Percentiles rank a stretch among this genome's conserved stretches.
phyloP scores from a whole-genome alignment of 2,329 filamentous ascomycete species.

The Ophiostoma perfectum region DNA sequence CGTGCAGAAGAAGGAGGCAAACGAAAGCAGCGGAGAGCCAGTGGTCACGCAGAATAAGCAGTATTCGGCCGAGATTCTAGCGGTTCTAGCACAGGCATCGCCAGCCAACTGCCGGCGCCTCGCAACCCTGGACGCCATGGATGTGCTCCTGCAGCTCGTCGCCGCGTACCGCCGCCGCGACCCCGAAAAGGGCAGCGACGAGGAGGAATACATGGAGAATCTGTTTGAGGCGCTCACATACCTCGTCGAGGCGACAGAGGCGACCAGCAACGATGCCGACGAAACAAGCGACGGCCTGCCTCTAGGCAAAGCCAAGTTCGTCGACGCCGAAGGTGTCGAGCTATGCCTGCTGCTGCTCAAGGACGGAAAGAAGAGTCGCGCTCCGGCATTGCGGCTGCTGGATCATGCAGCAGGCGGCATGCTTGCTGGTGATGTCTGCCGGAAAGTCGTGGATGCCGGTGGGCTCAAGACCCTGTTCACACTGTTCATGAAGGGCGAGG shows the following conservation, averaged over 20 bases:
- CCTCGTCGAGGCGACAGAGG: conserved; percentile 47
- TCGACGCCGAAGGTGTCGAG: conserved; percentile 88
- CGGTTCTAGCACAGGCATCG: conserved; percentile 78
- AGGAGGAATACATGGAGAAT: conserved; percentile 94
- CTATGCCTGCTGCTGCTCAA: conserved; percentile 86
- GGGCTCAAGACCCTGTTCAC: conserved; percentile 82
- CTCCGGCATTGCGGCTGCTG: conserved; percentile 64
- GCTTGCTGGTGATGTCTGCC: conserved; percentile 54
- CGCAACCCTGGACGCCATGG: conserved; percentile 63
- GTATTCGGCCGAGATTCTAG: conserved; percentile 86
- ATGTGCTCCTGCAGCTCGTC: conserved; percentile 74
- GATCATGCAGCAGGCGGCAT: conserved; percentile 67
- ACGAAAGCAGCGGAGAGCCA: conserved; percentile 24
- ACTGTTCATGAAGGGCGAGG: conserved; percentile 73
- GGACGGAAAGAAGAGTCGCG: conserved; percentile 71
- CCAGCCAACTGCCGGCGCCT: conserved; percentile 59
- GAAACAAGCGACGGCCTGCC: not conserved
- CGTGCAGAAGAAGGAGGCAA: conserved; percentile 59
- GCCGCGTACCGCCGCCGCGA: conserved; percentile 81
- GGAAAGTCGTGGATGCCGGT: conserved; percentile 71
- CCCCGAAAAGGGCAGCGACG: conserved; percentile 75
- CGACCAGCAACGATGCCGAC: not conserved
- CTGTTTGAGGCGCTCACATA: conserved; percentile 83
- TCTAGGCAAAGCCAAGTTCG: conserved; percentile 68
- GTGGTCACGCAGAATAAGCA: conserved; percentile 85